Percentiles rank a stretch among this genome's conserved stretches.
These are phyloP conservation scores for Corrigiola litoralis DNA, from an alignment of 179 eudicot species.

Conservation along the genomic window DNA sequence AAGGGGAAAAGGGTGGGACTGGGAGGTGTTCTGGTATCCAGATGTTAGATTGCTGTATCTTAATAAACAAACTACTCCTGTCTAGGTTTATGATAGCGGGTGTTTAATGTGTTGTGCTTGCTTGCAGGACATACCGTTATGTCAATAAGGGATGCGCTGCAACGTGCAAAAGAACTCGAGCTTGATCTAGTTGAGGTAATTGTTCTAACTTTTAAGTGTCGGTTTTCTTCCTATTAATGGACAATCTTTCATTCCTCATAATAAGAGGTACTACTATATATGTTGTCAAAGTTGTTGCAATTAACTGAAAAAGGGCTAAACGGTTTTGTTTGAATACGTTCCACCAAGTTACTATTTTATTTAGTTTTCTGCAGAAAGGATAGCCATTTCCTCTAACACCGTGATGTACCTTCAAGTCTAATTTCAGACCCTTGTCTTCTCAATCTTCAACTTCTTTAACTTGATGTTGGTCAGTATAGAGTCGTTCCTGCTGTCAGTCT, in stretches of 20 bases:
- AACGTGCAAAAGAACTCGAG: constrained; percentile 41
- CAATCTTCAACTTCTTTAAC: background rate
- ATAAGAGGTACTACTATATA: too few relatives aligned
- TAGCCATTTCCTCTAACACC: too few relatives aligned
- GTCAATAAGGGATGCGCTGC: constrained; percentile 49
- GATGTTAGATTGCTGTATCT: background rate
- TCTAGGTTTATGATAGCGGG: background rate
- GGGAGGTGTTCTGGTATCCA: background rate
- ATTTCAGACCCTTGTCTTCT: background rate
- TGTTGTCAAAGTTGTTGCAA: too few relatives aligned
- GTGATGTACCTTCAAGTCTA: too few relatives aligned
- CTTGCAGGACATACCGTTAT: constrained; percentile 55
- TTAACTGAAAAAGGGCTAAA: too few relatives aligned
- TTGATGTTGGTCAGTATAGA: background rate
- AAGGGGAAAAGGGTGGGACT: too few relatives aligned
- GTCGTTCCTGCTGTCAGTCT: background rate
- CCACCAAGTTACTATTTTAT: too few relatives aligned
- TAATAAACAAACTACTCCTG: background rate
- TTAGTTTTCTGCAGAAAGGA: too few relatives aligned
- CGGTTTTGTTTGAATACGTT: too few relatives aligned
- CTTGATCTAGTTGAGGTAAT: constrained; percentile 82
- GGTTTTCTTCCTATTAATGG: background rate
- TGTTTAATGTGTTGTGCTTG: constrained; percentile 5
- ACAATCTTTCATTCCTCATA: too few relatives aligned
- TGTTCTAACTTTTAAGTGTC: background rate